phyloP scores from a whole-genome alignment of 139 green algal genomes.

The Volvox africanus region DNA sequence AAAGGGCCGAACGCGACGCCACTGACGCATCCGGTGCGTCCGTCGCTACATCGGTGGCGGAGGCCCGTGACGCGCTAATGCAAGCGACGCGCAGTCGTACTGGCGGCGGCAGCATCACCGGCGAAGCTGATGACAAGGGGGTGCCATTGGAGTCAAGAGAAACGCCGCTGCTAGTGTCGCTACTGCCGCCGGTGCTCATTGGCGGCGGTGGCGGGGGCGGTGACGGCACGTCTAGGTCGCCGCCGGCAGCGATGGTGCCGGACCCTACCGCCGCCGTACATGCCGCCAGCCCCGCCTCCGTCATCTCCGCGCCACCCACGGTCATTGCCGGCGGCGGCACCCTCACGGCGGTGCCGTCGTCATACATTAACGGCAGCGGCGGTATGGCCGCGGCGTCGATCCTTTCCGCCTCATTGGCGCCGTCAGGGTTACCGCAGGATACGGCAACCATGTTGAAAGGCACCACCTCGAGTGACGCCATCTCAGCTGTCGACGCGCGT shows the following conservation, averaged over 20 bases:
- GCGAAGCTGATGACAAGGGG: neutral
- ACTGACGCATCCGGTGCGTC: conserved; percentile 17
- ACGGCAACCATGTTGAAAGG: neutral
- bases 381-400: conserved; percentile 1
- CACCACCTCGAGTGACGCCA: conserved; percentile 2
- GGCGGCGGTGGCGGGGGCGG: neutral
- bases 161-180: conserved; percentile 17
- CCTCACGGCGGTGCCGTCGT: conserved; percentile 13
- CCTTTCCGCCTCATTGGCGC: conserved; percentile 8
- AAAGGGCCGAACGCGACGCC: neutral
- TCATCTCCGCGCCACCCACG: conserved; percentile 16
- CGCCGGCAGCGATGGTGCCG: neutral
- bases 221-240: neutral
- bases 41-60: neutral
- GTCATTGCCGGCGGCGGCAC: conserved; percentile 25
- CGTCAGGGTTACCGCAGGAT: conserved; percentile 31
- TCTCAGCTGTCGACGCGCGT: neutral
- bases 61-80: neutral
- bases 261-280: neutral
- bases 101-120: neutral
- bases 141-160: neutral
- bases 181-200: conserved; percentile 28
- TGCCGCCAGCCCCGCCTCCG: neutral
- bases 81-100: neutral
- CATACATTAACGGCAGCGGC: conserved; percentile 6